Evolutionary conservation across 768 basidiomycete genomes (phyloP).

Genomic region (Termitomyces sp.): DNA sequence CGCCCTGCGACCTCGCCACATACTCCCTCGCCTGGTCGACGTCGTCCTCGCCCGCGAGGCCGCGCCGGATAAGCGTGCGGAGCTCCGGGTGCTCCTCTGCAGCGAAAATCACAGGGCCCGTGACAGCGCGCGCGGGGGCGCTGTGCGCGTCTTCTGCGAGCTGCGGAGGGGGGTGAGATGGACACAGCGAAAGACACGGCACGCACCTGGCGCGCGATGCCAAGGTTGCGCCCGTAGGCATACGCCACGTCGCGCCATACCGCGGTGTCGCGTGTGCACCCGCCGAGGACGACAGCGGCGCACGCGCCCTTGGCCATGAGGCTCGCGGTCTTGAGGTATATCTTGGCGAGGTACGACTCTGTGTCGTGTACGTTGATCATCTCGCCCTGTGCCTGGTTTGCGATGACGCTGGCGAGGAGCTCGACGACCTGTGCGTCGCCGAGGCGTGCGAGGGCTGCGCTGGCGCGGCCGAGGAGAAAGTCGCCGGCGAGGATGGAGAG

Average conservation of each 20-base stretch:
- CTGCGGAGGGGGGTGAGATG: conserved; percentile 31
- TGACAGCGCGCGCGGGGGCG: conserved; percentile 40
- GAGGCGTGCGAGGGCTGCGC: conserved; percentile 79
- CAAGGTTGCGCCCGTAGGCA: conserved; percentile 84
- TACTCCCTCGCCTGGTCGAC: conserved; percentile 58
- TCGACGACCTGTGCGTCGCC: conserved; percentile 91
- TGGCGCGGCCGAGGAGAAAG: conserved; percentile 90
- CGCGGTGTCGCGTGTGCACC: conserved; percentile 62
- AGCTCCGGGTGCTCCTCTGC: conserved; percentile 80
- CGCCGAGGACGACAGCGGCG: conserved; percentile 84
- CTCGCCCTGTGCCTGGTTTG: conserved; percentile 96
- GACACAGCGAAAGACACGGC: neutral
- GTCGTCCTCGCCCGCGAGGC: conserved; percentile 75
- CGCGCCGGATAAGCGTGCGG: conserved; percentile 71
- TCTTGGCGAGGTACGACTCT: conserved; percentile 59
- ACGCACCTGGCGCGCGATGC: conserved; percentile 58
- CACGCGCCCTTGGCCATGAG: conserved; percentile 86
- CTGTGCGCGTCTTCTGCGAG: conserved; percentile 75
- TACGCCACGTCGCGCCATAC: conserved; percentile 87
- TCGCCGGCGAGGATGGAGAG: conserved; percentile 92
- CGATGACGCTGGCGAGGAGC: conserved; percentile 84
- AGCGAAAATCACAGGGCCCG: conserved; percentile 82
- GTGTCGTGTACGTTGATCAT: conserved; percentile 68
- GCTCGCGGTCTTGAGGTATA: conserved; percentile 86
- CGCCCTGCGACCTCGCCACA: conserved; percentile 65